These are phyloP conservation scores for Pneumocystis sp. DNA, from an alignment of 1,139 yeast species.

Conservation along the genomic window DNA sequence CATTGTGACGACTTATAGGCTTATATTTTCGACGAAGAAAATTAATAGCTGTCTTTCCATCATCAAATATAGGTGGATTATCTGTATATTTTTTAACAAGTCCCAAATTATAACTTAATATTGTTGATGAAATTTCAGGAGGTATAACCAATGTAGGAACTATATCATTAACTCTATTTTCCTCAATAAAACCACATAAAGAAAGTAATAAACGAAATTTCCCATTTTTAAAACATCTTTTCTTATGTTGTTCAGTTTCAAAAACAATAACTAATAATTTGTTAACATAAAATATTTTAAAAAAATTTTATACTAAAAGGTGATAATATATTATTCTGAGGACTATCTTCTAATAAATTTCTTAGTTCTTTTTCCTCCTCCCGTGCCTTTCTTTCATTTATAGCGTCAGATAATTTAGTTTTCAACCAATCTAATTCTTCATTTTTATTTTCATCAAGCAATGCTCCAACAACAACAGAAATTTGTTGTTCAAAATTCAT, in stretches of 20 bases:
- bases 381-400: constrained; percentile 8
- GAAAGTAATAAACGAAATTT: constrained; percentile 9
- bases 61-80: constrained; percentile 12
- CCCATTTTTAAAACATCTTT: constrained; percentile 10
- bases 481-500: constrained; percentile 6
- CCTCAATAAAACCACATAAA: constrained; percentile 6
- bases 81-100: constrained; percentile 6
- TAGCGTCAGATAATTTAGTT: constrained; percentile 1
- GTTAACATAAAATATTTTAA: background rate
- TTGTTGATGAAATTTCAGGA: constrained; percentile 3
- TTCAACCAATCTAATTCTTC: constrained; percentile 11
- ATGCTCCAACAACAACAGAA: constrained; percentile 8
- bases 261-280: background rate
- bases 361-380: background rate
- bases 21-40: constrained; percentile 8
- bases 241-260: constrained; percentile 7
- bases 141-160: constrained; percentile 9
- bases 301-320: background rate
- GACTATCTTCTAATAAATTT: background rate
- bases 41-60: constrained; percentile 7
- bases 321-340: background rate
- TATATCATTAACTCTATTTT: constrained; percentile 2
- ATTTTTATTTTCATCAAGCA: constrained; percentile 10
- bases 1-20: background rate
- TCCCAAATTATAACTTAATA: constrained; percentile 2